Evolutionary conservation across 805 yeast genomes (phyloP).

Genomic region (Yamadazyma paraphyllophila): DNA sequence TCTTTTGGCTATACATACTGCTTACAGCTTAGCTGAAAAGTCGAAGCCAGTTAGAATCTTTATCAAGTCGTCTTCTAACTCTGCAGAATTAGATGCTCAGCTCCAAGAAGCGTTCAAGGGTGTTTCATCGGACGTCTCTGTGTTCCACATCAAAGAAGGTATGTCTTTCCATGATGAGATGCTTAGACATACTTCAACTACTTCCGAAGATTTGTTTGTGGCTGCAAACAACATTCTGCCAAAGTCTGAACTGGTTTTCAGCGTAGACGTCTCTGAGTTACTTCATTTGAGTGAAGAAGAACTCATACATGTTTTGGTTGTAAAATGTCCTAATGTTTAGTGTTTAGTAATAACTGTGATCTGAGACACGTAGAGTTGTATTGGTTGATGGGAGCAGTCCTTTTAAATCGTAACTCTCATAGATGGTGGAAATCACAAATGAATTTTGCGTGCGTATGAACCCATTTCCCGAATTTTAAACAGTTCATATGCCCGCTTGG

Average conservation of each 20-base stretch:
- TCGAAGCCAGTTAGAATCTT: constrained; percentile 20
- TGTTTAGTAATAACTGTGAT: not conserved
- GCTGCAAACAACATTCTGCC: constrained; percentile 21
- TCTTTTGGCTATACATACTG: constrained; percentile 29
- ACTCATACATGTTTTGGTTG: constrained; percentile 25
- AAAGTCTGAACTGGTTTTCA: constrained; percentile 9
- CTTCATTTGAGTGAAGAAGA: constrained; percentile 22
- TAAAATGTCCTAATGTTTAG: constrained; percentile 16
- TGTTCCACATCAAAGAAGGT: constrained; percentile 17
- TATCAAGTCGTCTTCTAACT: constrained; percentile 16
- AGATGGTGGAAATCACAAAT: no score
- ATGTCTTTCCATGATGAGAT: constrained; percentile 14
- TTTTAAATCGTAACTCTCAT: no score
- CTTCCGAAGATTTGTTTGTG: constrained; percentile 22
- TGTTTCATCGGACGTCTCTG: constrained; percentile 10
- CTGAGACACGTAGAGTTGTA: not conserved
- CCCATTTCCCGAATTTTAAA: not conserved
- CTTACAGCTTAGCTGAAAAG: constrained; percentile 19
- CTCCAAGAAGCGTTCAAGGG: constrained; percentile 11
- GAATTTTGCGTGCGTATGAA: not conserved
- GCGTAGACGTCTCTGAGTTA: constrained; percentile 19
- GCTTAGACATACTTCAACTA: constrained; percentile 9
- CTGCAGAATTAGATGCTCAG: constrained; percentile 17
- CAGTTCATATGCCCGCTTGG: constrained; percentile 41
- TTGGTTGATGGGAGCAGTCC: no score